Percentiles rank a stretch among this genome's conserved stretches.
Conservation (phyloP, 768 basidiomycete genomes). For the Tephrocybe rancida region DNA sequence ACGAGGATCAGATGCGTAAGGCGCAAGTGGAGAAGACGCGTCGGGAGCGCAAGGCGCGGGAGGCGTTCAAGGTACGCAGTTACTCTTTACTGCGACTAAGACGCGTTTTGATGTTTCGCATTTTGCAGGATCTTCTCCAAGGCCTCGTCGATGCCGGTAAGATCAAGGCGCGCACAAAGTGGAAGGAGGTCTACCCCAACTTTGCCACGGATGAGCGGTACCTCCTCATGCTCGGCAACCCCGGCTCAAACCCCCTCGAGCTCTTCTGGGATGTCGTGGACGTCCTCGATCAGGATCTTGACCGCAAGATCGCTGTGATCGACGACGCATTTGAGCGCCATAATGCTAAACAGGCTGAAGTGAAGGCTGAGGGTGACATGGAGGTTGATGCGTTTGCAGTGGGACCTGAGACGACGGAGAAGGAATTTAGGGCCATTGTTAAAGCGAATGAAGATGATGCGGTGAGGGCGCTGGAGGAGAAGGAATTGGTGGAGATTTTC, state of each 20-base stretch:
- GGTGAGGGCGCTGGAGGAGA: constrained; percentile 46
- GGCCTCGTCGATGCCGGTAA: constrained; percentile 66
- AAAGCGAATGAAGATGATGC: constrained; percentile 56
- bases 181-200: constrained; percentile 85
- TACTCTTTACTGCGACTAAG: background rate
- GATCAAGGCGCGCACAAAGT: constrained; percentile 83
- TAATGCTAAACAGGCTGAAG: constrained; percentile 37
- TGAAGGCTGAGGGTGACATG: constrained; percentile 22
- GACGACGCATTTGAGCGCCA: constrained; percentile 60
- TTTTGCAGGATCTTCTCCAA: constrained; percentile 65
- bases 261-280: constrained; percentile 96
- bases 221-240: constrained; percentile 84
- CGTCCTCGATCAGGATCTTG: constrained; percentile 81
- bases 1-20: constrained; percentile 83
- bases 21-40: constrained; percentile 82
- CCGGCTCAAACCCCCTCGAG: constrained; percentile 94
- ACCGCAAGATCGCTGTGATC: constrained; percentile 72
- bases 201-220: constrained; percentile 85
- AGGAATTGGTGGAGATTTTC: constrained; percentile 62
- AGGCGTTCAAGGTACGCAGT: constrained; percentile 81
- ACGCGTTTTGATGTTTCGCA: background rate
- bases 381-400: constrained; percentile 41
- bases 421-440: constrained; percentile 62
- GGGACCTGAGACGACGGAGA: constrained; percentile 60
- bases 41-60: constrained; percentile 86